These are phyloP conservation scores for Nothophaeocryptopus gaeumannii DNA, from an alignment of 2,329 filamentous ascomycete species.

Conservation along the genomic window DNA sequence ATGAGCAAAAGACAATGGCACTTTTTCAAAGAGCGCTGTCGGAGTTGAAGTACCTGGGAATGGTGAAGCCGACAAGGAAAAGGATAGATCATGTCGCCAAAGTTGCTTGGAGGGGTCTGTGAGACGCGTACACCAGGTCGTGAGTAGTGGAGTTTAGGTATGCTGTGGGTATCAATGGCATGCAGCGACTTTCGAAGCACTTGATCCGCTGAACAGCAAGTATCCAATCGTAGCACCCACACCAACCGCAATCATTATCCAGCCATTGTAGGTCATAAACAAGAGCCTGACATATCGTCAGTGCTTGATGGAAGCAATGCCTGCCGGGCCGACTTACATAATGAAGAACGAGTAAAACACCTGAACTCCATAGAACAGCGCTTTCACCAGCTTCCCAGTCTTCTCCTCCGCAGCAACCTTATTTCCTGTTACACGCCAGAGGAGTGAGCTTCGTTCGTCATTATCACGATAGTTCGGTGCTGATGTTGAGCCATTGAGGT, in stretches of 20 bases:
- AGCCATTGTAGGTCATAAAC: slow-evolving; percentile 99
- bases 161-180: slow-evolving; percentile 67
- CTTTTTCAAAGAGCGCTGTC: slow-evolving; percentile 82
- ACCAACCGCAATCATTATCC: slow-evolving; percentile 90
- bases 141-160: background rate
- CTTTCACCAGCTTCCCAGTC: slow-evolving; percentile 74
- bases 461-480: background rate
- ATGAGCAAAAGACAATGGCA: slow-evolving; percentile 48
- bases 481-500: no score
- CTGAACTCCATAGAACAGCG: slow-evolving; percentile 81
- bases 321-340: slow-evolving; percentile 70
- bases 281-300: slow-evolving; percentile 65
- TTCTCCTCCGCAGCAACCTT: slow-evolving; percentile 52
- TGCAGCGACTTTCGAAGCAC: slow-evolving; percentile 78
- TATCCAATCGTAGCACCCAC: slow-evolving; percentile 88
- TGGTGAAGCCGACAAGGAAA: slow-evolving; percentile 85
- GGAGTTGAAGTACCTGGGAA: slow-evolving; percentile 79
- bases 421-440: slow-evolving; percentile 43
- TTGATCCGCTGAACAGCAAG: slow-evolving; percentile 70
- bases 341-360: slow-evolving; percentile 99
- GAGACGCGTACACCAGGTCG: slow-evolving; percentile 16
- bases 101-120: slow-evolving; percentile 73
- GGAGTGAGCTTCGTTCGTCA: slow-evolving; percentile 63
- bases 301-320: background rate
- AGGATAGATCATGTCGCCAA: slow-evolving; percentile 92